Evolutionary conservation across 495 filamentous ascomycete species (phyloP).

Genomic region (Hyphodiscus hymeniophilus): DNA sequence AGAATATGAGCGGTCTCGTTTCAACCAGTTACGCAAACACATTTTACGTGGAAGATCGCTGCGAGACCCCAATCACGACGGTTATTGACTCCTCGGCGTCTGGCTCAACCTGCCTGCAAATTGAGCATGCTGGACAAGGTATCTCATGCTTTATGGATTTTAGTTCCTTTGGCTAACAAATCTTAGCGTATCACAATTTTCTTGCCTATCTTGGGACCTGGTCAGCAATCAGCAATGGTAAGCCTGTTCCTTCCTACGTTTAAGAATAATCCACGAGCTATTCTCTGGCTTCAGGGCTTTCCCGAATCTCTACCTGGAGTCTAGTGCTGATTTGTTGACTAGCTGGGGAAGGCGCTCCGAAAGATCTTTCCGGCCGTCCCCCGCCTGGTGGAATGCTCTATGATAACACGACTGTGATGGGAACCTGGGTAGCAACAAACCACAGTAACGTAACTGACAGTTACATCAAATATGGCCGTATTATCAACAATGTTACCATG

Average conservation of each 20-base stretch:
- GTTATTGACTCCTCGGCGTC: slow-evolving; percentile 26
- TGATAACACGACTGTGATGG: slow-evolving; percentile 57
- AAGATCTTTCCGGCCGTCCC: slow-evolving; percentile 36
- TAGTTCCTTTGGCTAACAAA: not conserved
- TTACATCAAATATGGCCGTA: slow-evolving; percentile 37
- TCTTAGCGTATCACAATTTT: slow-evolving; percentile 44
- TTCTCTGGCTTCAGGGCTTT: too few relatives aligned
- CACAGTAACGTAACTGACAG: slow-evolving; percentile 34
- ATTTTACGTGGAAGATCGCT: slow-evolving; percentile 39
- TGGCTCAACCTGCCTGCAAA: slow-evolving; percentile 49
- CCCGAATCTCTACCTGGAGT: too few relatives aligned
- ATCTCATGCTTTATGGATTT: not conserved
- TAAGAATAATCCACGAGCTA: too few relatives aligned
- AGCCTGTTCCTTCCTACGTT: too few relatives aligned
- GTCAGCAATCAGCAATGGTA: slow-evolving; percentile 32
- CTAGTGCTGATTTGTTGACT: too few relatives aligned
- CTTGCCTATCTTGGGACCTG: slow-evolving; percentile 39
- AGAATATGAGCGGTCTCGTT: slow-evolving; percentile 45
- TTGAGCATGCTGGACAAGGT: slow-evolving; percentile 53
- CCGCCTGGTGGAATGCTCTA: slow-evolving; percentile 45
- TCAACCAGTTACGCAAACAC: slow-evolving; percentile 50
- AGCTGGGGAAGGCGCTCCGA: slow-evolving; percentile 29
- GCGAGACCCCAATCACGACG: slow-evolving; percentile 48
- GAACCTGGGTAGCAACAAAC: slow-evolving; percentile 49
- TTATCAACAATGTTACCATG: slow-evolving; percentile 66